Evolutionary conservation across 2,329 filamentous ascomycete species (phyloP).

Genomic region (Xylaria sp.): DNA sequence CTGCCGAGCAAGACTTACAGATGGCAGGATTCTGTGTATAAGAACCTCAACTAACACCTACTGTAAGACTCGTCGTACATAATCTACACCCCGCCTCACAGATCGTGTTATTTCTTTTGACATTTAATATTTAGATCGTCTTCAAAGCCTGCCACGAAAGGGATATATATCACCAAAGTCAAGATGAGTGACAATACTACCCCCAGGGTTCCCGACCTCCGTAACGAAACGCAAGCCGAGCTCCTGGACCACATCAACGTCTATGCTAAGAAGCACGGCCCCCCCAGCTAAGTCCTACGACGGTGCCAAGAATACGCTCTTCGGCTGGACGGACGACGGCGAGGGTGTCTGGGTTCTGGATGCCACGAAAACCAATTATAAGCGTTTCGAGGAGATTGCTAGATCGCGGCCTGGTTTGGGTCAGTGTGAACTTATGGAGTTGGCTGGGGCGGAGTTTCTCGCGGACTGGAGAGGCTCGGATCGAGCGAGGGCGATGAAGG

Average conservation of each 20-base stretch:
- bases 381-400: background rate
- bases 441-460: background rate
- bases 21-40: background rate
- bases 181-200: background rate
- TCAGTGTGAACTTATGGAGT: background rate
- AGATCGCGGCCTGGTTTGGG: background rate
- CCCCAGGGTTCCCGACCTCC: background rate
- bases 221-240: background rate
- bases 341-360: background rate
- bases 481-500: background rate
- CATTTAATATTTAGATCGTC: background rate
- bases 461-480: background rate
- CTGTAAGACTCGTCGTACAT: background rate
- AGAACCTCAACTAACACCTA: background rate
- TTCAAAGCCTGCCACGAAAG: background rate
- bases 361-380: background rate
- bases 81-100: background rate
- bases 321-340: background rate
- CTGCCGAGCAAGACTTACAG: too few species aligned
- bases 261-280: background rate
- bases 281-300: background rate
- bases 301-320: background rate
- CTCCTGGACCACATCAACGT: background rate
- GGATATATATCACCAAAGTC: background rate
- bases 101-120: background rate